Evolutionary conservation across 352 stramenopile genomes (phyloP), one percentile per base, ranked within the genome.

Genomic region (Globisporangium rhizosaccharum): DNA sequence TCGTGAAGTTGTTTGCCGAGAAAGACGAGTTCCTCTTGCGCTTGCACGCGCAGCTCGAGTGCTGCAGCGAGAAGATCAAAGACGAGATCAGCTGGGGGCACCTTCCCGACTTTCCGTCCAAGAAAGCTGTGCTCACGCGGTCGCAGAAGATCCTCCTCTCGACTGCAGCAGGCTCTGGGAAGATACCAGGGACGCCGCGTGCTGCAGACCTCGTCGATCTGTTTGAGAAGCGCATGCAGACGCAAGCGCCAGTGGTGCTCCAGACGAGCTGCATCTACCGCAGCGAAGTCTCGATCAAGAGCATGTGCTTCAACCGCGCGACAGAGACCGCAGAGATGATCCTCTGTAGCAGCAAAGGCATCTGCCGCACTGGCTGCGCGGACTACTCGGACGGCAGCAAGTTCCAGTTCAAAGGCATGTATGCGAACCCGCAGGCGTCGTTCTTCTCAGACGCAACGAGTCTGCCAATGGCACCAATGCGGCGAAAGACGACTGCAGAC

Each of bases 381-480:
- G 80, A 89, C 20, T 86, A 88, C 51, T 82, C 78, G 4, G 76
- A 90, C 41, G 80, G 77, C 26, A 75, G 62, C 62, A 87, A 84
- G 53, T 89, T 90, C 51, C 80, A 90, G 68, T 92, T 90, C 60
- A 91, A 90, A 57, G 82, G 82, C 5, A 88, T 87, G 68, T 90
- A 86, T 36, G 80, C 76, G 6, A 63, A 72, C 11, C 82, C 84
- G 14, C 75, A 87, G 42, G 61, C 66, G 0, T 61, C 66, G 2
- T 71, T 72, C 17, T 75, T 80, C 57, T 56, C 67, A 9, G 67
- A 82, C 7, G 52, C 7, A 18, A 46, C 53, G 6, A 54, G 56
- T 4, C 46, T 63, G 25, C 39, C 62, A 17, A 53, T 53, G 49
- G 70, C 65, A 2, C 62, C 73, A 20, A 47, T 67, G 36, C 76